phyloP scores from a whole-genome alignment of 805 yeast genomes.

The Candida bentonensis region DNA sequence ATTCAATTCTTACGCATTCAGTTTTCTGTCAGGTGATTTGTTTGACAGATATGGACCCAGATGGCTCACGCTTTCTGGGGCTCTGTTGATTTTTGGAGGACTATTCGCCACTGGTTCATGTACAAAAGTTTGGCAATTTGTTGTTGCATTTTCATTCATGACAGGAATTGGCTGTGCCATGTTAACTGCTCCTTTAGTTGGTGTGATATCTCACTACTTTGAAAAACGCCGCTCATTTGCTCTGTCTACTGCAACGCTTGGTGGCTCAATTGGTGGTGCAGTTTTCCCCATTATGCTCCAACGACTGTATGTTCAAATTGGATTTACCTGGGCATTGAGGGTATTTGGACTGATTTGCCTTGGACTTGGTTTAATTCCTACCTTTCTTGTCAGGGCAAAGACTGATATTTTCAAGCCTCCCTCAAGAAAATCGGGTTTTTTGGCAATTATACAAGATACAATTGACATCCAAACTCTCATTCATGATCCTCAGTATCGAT shows the following conservation, averaged over 20 bases:
- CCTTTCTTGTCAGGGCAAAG: constrained; percentile 29
- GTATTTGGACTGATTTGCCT: constrained; percentile 35
- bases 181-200: constrained; percentile 45
- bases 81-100: constrained; percentile 35
- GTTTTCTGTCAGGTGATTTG: constrained; percentile 31
- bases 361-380: constrained; percentile 25
- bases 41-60: constrained; percentile 51
- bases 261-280: constrained; percentile 46
- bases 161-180: constrained; percentile 49
- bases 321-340: constrained; percentile 49
- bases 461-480: constrained; percentile 18
- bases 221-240: constrained; percentile 43
- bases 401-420: too few species aligned
- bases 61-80: constrained; percentile 30
- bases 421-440: constrained; percentile 7
- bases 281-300: constrained; percentile 41
- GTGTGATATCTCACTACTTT: constrained; percentile 58
- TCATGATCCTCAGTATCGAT: constrained; percentile 15
- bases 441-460: constrained; percentile 10
- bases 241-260: constrained; percentile 35
- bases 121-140: constrained; percentile 41
- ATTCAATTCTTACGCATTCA: constrained; percentile 18
- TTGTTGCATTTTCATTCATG: constrained; percentile 42
- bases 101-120: constrained; percentile 45
- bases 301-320: constrained; percentile 34